These are phyloP conservation scores for Yamadazyma insecticola DNA, from an alignment of 805 yeast genomes.

Conservation along the genomic window DNA sequence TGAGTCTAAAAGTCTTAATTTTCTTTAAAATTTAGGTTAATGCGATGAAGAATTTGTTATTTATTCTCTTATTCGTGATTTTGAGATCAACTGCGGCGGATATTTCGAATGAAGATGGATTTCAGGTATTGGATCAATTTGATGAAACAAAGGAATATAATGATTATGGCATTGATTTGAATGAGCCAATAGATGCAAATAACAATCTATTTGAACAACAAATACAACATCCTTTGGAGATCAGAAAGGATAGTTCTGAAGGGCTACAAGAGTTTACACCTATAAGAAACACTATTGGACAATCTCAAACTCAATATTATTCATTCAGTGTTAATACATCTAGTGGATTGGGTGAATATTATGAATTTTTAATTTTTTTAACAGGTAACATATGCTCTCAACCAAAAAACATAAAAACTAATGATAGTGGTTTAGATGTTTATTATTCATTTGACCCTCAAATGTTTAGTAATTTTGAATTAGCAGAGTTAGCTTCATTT, in stretches of 20 bases:
- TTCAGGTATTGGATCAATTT: too few species aligned
- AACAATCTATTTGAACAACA: neutral
- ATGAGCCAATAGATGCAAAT: constrained; percentile 10
- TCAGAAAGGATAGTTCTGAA: constrained; percentile 12
- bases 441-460: constrained; percentile 35
- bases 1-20: too few species aligned
- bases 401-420: constrained; percentile 19
- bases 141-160: neutral
- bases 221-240: constrained; percentile 2
- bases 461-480: constrained; percentile 25
- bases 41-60: too few species aligned
- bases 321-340: constrained; percentile 42
- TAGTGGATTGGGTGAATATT: constrained; percentile 41
- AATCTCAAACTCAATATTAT: constrained; percentile 37
- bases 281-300: constrained; percentile 28
- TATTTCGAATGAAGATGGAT: too few species aligned
- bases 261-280: constrained; percentile 35
- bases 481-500: constrained; percentile 26
- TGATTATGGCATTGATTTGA: constrained; percentile 12
- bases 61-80: too few species aligned
- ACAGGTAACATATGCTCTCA: constrained; percentile 48
- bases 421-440: constrained; percentile 27
- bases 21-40: too few species aligned
- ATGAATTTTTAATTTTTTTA: constrained; percentile 44
- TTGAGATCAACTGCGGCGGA: too few species aligned